Base-by-base conservation (phyloP, 2,329 filamentous ascomycete species). In the Diaporthe destruens region DNA sequence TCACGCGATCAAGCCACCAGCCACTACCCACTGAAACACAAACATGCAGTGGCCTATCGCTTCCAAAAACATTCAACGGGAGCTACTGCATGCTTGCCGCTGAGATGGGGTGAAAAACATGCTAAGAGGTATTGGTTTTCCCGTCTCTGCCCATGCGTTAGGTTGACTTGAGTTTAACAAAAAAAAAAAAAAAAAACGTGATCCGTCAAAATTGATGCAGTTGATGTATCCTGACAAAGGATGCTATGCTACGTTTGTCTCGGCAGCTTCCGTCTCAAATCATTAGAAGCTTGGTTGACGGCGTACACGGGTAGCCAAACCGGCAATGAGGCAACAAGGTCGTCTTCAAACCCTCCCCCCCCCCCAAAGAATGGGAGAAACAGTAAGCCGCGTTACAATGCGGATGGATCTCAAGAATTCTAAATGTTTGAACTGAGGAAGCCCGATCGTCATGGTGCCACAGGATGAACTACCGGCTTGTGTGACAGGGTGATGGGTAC, bases 41-140 rank as follows among this genome's bases (percentile, higher is more conserved):
- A 11, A n/a, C 39, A n/a, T 18, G 39, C 44, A 49, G 25, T 32
- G 51, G 11, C 29, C 44, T 20, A 51, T 65, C 59, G 23, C 29
- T 65, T 36, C 44, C 42, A 34, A 65, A 65, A 65, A 65, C 59
- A 44, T 65, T 44, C 59, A 65, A 65, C 59, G 59, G 59, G 44
- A 51, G 59, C 59, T 65, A 65, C 44, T 65, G 59, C 59, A 51
- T 51, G 59, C 59, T 65, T 65, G 29, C 59, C 44, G 59, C 1
- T 12, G 36, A 65, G 18, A 12, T 65, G 44, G 59, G 25, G 42
- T 16, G 32, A 2, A 6, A 36, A n/a, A n/a, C 18, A 36, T 51
- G 5, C 14, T 9, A 36, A 36, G 14, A 29, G 29, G 39, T 12
- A 36, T 25, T 51, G 14, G 23, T 44, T 65, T 49, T 65, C 12